Evolutionary conservation across 2,329 filamentous ascomycete species (phyloP), one percentile per base, ranked within the genome.

Genomic region (Ceratocystiopsis minuta): DNA sequence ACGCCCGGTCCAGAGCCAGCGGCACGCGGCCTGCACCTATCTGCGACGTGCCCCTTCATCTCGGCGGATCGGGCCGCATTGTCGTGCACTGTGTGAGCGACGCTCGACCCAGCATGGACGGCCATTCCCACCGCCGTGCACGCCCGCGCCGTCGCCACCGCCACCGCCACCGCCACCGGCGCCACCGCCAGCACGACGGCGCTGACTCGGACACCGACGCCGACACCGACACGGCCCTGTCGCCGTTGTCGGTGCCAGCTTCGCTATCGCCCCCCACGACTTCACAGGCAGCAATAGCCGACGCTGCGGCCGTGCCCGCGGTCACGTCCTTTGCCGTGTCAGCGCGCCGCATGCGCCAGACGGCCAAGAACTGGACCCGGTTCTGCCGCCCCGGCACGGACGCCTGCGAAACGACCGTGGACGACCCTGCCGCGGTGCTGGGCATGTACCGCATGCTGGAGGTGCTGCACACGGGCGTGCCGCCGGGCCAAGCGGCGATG

Each of bases 301-400:
- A 51, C 48, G 18, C 47, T 51, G 7, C 49, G 61, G 39, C 54
- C 20, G 46, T 53, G 18, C 44, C 50, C 13, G 53, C 60, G 14
- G 24, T 28, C 5, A 62, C 56, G 1, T 42, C 59, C 3, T 62
- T 62, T 45, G 56, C 56, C 10, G 57, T 61, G 45, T 54, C 55
- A 4, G 52, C 53, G 2, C 54, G 55, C 9, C 53, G 51, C 0
- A 44, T 45, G 48, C 42, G 16, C 6, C 11, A 16, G 7, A 6
- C 17, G 20, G 44, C 43, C 2, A 20, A 15, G 16, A 15, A 34
- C 18, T 49, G 44, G 48, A 11, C 16, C 14, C 12, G 17, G 17
- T 24, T 48, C 20, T 45, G 44, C 38, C 44, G 37, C 18, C 37
- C 32, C 3, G 43, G 43, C 20, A 44, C 38, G 5, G 34, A 39